Base-by-base conservation (phyloP, 2,329 filamentous ascomycete species). In the Arthrobotrys iridis region DNA sequence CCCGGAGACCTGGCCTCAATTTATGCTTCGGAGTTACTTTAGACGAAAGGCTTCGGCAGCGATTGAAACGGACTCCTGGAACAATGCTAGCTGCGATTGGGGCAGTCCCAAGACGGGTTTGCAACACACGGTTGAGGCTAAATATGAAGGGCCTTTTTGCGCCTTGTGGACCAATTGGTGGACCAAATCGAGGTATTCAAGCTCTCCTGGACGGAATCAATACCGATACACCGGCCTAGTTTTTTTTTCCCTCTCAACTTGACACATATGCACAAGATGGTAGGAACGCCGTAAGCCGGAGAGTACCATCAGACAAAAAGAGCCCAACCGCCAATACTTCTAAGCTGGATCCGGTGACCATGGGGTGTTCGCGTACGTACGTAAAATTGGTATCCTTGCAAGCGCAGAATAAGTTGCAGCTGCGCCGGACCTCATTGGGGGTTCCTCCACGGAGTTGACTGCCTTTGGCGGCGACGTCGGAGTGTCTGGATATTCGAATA, bases 91-190 rank as follows among this genome's bases (percentile, higher is more conserved):
- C n/a, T n/a, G n/a, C n/a, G n/a, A n/a, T n/a, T 30, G 22, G 24
- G 41, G n/a, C 30, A 28, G 22, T 58, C 33, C 65, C 65, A 70
- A 70, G 43, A 52, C 60, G 13, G 33, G 13, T 33, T 28, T 45
- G 57, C 66, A 71, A 71, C 66, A 58, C 66, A 57, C 57, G 43
- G 28, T 65, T 65, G 62, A 74, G 70, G 35, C 70, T 74, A 74
- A 74, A 74, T 74, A 40, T 50, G 35, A 48, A 59, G 64, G 41
- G 50, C 40, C n/a, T n/a, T n/a, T 43, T 43, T 43, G 22, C 22
- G 33, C 28, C 40, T 35, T 41, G 30, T 37, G 41, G 57, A 45
- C 58, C 70, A 74, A 66, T 74, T 74, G 70, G 70, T 67, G 70
- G 70, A 73, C 45, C 60, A 43, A 59, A 46, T 59, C 50, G 26